phyloP scores from a whole-genome alignment of 176 grass and related monocot genomes.

The Luzula sylvatica region DNA sequence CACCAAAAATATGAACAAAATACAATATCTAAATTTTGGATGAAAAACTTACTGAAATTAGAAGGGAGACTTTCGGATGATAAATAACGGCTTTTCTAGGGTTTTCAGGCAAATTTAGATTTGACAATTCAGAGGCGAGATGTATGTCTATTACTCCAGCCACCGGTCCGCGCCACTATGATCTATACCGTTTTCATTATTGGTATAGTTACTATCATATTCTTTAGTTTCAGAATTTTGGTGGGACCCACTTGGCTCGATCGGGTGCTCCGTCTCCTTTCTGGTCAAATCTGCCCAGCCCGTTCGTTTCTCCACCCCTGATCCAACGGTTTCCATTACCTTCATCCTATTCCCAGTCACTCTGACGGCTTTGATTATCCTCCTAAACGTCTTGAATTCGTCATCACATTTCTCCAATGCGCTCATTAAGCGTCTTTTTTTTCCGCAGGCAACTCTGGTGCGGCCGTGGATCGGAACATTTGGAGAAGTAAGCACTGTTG shows the following conservation, averaged over 20 bases:
- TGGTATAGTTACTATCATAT: too few relatives aligned
- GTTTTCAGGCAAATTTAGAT: too few relatives aligned
- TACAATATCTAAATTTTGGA: background rate
- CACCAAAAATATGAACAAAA: background rate
- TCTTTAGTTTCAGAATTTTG: too few relatives aligned
- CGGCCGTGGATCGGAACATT: too few relatives aligned
- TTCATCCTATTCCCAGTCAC: background rate
- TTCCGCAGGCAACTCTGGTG: conserved; percentile 66
- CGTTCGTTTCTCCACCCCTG: too few relatives aligned
- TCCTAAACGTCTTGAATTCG: conserved; percentile 43
- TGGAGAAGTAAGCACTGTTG: too few relatives aligned
- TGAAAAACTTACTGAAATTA: too few relatives aligned
- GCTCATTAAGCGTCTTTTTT: too few relatives aligned
- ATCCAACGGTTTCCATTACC: background rate
- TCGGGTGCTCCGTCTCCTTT: conserved; percentile 40
- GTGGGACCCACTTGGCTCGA: too few relatives aligned
- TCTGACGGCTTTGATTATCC: conserved; percentile 46
- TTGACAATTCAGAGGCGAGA: too few relatives aligned
- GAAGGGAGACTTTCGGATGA: conserved; percentile 67
- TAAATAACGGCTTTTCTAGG: too few relatives aligned
- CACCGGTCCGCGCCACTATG: conserved; percentile 68
- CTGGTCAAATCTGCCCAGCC: too few relatives aligned
- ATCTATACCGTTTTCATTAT: conserved; percentile 94
- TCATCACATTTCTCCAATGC: conserved; percentile 55
- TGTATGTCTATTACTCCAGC: conserved; percentile 90